Percentiles rank a stretch among this genome's conserved stretches.
Evolutionary conservation across 306 rosid genomes (phyloP).

Genomic region (Pueraria montana): DNA sequence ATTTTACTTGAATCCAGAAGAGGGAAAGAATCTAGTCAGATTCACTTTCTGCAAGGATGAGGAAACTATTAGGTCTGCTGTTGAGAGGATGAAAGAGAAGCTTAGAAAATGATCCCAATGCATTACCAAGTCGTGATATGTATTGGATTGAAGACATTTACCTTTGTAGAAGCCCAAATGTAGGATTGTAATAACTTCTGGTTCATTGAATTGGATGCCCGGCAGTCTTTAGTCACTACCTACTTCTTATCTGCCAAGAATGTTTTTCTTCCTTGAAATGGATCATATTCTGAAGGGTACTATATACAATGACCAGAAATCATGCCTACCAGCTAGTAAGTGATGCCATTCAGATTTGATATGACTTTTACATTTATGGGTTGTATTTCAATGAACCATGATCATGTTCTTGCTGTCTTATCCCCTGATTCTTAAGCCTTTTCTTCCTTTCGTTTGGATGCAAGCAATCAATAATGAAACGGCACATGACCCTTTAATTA

Average conservation of each 20-base stretch:
- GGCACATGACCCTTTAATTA: not conserved
- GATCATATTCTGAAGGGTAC: constrained; percentile 32
- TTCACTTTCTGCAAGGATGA: constrained; percentile 96
- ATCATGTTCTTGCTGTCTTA: constrained; percentile 15
- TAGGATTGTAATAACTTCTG: constrained; percentile 33
- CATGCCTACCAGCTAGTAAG: constrained; percentile 3
- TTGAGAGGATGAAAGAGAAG: constrained; percentile 90
- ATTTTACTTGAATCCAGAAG: constrained; percentile 93
- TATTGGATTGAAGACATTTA: constrained; percentile 62
- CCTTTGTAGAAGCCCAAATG: constrained; percentile 49
- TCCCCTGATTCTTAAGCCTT: not conserved
- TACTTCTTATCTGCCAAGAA: constrained; percentile 29
- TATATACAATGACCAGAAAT: constrained; percentile 13
- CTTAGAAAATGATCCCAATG: constrained; percentile 65
- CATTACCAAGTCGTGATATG: constrained; percentile 8
- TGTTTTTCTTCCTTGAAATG: constrained; percentile 27
- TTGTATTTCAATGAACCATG: constrained; percentile 18
- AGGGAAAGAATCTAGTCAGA: constrained; percentile 89
- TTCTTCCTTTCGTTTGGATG: constrained; percentile 16
- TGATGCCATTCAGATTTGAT: constrained; percentile 9
- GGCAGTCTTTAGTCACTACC: constrained; percentile 20
- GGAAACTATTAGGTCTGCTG: constrained; percentile 83
- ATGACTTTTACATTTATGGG: not conserved
- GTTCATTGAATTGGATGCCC: constrained; percentile 34
- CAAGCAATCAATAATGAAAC: constrained; percentile 25